A percentile compares a stretch with the other conserved stretches of the same genome.
phyloP scores from a whole-genome alignment of 2,329 filamentous ascomycete species.

The Ophiostoma ulmi region DNA sequence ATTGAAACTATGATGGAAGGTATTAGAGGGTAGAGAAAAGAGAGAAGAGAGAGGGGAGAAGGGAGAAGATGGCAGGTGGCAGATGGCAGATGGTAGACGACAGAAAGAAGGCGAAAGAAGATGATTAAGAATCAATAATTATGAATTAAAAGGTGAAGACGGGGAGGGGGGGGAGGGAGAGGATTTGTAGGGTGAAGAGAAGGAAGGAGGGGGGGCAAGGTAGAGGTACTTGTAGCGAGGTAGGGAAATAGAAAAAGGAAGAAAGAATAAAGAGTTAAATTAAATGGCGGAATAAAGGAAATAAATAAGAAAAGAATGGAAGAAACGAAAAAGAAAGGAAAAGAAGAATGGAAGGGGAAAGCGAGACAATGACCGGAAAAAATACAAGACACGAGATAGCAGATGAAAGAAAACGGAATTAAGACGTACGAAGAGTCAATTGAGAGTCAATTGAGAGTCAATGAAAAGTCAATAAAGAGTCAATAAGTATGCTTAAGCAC shows the following conservation, averaged over 20 bases:
- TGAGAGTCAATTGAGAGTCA: neutral
- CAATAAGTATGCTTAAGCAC: too few species aligned
- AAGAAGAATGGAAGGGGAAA: neutral
- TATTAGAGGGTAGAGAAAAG: neutral
- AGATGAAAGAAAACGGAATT: slow-evolving; percentile 13
- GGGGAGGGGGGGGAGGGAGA: slow-evolving; percentile 13
- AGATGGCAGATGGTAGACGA: neutral
- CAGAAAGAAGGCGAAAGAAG: slow-evolving; percentile 6
- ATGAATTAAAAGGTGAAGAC: slow-evolving; percentile 4
- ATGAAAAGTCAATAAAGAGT: neutral
- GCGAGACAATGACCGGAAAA: neutral
- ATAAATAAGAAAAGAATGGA: neutral
- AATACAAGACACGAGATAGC: slow-evolving; percentile 8
- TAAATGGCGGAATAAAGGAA: slow-evolving; percentile 26
- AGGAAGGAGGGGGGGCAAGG: slow-evolving; percentile 16
- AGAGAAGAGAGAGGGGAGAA: slow-evolving; percentile 1
- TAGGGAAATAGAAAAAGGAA: slow-evolving; percentile 1
- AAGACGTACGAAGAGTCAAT: slow-evolving; percentile 11
- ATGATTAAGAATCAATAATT: neutral
- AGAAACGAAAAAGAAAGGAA: slow-evolving; percentile 14
- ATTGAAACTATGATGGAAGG: neutral
- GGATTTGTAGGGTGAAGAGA: slow-evolving; percentile 12
- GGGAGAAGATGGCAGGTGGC: neutral
- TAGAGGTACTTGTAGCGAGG: slow-evolving; percentile 13
- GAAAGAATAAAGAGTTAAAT: slow-evolving; percentile 13